Percentiles rank a stretch among this genome's conserved stretches.
Evolutionary conservation across 2,329 filamentous ascomycete species (phyloP).

Genomic region (Aspergillus texensis): DNA sequence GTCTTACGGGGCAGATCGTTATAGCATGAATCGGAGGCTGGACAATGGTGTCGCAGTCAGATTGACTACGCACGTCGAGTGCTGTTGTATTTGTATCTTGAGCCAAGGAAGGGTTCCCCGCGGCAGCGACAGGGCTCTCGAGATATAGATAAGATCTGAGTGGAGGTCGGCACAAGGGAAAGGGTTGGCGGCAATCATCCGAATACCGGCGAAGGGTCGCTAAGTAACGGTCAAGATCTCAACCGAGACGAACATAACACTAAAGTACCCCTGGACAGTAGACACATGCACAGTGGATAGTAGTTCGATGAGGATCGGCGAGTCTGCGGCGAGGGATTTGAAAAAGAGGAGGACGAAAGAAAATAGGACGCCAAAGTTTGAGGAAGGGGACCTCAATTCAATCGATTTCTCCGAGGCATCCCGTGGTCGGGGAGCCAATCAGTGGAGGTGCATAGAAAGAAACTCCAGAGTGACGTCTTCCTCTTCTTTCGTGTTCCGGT

Average conservation of each 20-base stretch:
- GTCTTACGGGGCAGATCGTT: neutral
- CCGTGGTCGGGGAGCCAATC: slow-evolving; percentile 22
- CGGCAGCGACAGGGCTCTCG: neutral
- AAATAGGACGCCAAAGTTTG: slow-evolving; percentile 5
- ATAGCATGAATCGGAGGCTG: neutral
- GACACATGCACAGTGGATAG: neutral
- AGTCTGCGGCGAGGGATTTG: neutral
- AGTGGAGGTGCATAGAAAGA: slow-evolving; percentile 17
- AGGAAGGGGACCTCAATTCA: neutral
- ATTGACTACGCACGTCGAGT: neutral
- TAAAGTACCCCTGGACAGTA: neutral
- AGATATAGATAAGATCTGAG: neutral
- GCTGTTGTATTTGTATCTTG: neutral
- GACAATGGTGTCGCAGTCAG: neutral
- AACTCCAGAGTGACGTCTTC: slow-evolving; percentile 18
- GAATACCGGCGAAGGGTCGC: neutral
- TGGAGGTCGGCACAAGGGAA: neutral
- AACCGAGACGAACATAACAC: neutral
- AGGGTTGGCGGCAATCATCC: neutral
- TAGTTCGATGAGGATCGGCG: neutral
- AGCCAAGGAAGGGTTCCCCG: neutral
- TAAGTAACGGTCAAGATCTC: neutral
- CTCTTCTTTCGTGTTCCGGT: neutral
- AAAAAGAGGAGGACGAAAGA: slow-evolving; percentile 4
- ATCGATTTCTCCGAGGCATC: slow-evolving; percentile 17